phyloP scores from a whole-genome alignment of 2,329 filamentous ascomycete genomes.

The Penicillium corylophilum region DNA sequence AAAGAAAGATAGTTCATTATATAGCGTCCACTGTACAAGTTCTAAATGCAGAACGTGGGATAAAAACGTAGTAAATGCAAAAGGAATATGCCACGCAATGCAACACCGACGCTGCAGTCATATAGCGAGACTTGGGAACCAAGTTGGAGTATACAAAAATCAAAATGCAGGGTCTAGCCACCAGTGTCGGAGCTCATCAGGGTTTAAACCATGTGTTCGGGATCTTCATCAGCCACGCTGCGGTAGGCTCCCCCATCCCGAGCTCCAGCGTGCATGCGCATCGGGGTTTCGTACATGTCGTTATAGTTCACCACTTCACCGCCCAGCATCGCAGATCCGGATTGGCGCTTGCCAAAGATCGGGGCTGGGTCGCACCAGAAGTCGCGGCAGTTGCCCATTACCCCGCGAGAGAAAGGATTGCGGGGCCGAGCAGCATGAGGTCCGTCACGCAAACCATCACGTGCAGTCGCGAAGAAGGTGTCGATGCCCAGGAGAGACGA shows the following conservation, averaged over 20 bases:
- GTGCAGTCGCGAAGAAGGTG: slow-evolving; percentile 87
- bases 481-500: slow-evolving; percentile 84
- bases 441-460: slow-evolving; percentile 63
- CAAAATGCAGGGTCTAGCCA: slow-evolving; percentile 6
- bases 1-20: slow-evolving; percentile 13
- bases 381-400: slow-evolving; percentile 87
- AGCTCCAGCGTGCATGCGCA: slow-evolving; percentile 58
- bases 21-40: slow-evolving; percentile 20
- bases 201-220: slow-evolving; percentile 32
- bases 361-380: slow-evolving; percentile 94
- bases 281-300: slow-evolving; percentile 81
- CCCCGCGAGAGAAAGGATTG: slow-evolving; percentile 83
- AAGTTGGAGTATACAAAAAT: slow-evolving; percentile 1
- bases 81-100: slow-evolving; percentile 13
- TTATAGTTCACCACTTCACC: slow-evolving; percentile 84
- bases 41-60: slow-evolving; percentile 10
- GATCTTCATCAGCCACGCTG: slow-evolving; percentile 50
- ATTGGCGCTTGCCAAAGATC: slow-evolving; percentile 71
- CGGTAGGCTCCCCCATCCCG: slow-evolving; percentile 55
- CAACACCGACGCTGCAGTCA: slow-evolving; percentile 18
- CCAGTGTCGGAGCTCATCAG: not conserved
- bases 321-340: slow-evolving; percentile 71
- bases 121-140: slow-evolving; percentile 6
- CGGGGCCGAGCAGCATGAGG: slow-evolving; percentile 52
- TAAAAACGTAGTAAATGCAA: not conserved